Conservation (phyloP, 306 rosid genomes). For the Gleditsia sinensis region DNA sequence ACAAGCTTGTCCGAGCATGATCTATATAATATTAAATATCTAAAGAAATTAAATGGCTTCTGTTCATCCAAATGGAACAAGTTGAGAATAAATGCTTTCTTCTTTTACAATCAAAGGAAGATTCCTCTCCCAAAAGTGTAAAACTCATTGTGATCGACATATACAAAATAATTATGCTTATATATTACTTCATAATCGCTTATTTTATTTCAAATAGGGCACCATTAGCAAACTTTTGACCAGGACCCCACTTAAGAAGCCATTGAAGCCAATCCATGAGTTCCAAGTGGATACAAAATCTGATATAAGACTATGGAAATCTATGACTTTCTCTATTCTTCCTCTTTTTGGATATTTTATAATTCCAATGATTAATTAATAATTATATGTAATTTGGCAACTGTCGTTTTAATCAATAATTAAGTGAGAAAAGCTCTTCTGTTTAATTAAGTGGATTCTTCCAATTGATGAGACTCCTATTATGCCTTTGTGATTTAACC, state of each 20-base stretch:
- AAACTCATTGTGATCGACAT: slow-evolving; percentile 30
- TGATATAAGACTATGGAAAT: not conserved
- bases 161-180: not conserved
- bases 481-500: slow-evolving; percentile 51
- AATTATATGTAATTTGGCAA: not conserved
- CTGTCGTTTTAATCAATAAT: too few species aligned
- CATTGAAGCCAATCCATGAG: not conserved
- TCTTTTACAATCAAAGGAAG: slow-evolving; percentile 81
- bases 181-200: not conserved
- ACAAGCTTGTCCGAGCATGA: too few species aligned
- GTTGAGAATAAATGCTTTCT: slow-evolving; percentile 84
- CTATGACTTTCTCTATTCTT: not conserved
- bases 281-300: not conserved
- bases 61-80: slow-evolving; percentile 39
- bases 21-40: too few species aligned
- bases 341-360: too few species aligned
- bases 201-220: not conserved
- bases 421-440: not conserved
- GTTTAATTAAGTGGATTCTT: too few species aligned
- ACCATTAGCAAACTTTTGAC: too few species aligned
- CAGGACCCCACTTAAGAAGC: too few species aligned
- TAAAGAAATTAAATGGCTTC: slow-evolving; percentile 7
- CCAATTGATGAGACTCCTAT: too few species aligned
- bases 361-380: too few species aligned
- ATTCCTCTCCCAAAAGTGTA: slow-evolving; percentile 58